These are phyloP conservation scores for Pseudevernia furfuracea DNA, from an alignment of 495 filamentous ascomycete species.

Conservation along the genomic window DNA sequence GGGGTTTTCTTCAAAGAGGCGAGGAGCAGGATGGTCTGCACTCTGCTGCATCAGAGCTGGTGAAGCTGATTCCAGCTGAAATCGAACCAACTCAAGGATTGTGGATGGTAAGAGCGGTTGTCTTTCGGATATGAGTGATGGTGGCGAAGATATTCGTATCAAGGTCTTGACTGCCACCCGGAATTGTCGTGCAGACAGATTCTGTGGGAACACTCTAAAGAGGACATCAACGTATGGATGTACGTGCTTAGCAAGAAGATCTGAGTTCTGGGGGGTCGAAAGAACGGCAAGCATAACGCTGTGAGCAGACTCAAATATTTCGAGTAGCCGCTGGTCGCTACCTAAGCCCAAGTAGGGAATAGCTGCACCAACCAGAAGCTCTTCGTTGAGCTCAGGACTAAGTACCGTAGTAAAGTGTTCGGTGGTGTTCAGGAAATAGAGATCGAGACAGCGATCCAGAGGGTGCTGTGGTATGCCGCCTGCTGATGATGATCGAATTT, in stretches of 20 bases:
- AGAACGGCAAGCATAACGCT: slow-evolving; percentile 76
- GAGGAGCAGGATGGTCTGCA: neutral
- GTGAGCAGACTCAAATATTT: slow-evolving; percentile 90
- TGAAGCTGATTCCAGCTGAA: slow-evolving; percentile 53
- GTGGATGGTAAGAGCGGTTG: slow-evolving; percentile 72
- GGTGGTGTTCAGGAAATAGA: slow-evolving; percentile 84
- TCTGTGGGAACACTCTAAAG: slow-evolving; percentile 76
- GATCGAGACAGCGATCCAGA: slow-evolving; percentile 68
- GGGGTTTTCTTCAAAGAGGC: slow-evolving; percentile 28
- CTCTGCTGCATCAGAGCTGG: slow-evolving; percentile 39
- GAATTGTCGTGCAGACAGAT: slow-evolving; percentile 84
- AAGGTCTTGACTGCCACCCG: slow-evolving; percentile 87
- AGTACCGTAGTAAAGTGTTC: slow-evolving; percentile 78
- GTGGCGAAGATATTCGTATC: slow-evolving; percentile 77
- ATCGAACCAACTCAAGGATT: slow-evolving; percentile 71
- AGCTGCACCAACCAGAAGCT: slow-evolving; percentile 65
- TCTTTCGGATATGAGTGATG: slow-evolving; percentile 58
- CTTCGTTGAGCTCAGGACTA: slow-evolving; percentile 55
- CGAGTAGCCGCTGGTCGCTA: slow-evolving; percentile 53
- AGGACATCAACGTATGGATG: slow-evolving; percentile 83
- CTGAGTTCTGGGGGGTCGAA: slow-evolving; percentile 66
- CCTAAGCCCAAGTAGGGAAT: slow-evolving; percentile 67
- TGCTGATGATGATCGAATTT: slow-evolving; percentile 49
- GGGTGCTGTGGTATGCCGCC: slow-evolving; percentile 65
- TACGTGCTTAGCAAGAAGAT: slow-evolving; percentile 61